Base-by-base conservation (phyloP, 495 filamentous ascomycete species). In the Talaromyces proteolyticus region DNA sequence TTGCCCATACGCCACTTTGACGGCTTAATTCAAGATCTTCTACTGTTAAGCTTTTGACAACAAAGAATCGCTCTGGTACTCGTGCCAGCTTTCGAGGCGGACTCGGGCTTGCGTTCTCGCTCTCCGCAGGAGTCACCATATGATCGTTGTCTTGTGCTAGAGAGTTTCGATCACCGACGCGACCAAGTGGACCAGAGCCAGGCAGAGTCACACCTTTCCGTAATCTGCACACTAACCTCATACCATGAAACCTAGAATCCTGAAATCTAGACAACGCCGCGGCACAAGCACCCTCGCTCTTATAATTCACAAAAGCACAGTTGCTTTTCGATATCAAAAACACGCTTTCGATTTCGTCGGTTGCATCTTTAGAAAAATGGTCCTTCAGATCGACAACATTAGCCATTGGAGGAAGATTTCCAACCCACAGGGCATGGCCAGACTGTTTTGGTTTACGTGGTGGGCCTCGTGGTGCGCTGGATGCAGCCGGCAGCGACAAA, bases 291-390 rank as follows among this genome's bases (percentile, higher is more conserved):
- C 67, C 70, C 53, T 95, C 93, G 39, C 87, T 88, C 53, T 83
- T 85, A 60, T 95, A 98, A 60, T 98, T 98, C 59, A 95, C 88
- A 73, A 98, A 98, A 0, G 91, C 93, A 60, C 93, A 98, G 58
- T 96, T 96, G 65, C 90, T 96, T 63, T 95, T 97, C 3, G 93
- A 93, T 22, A 98, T 98, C 20, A 96, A 72, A 55, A 96, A 96
- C 19, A 97, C 77, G 37, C 90, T 95, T 64, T 95, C 88, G 29
- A 98, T 80, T 18, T 91, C 87, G 41, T 74, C 66, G 0, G 77
- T 83, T 0, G 88, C 84, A 50, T 91, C 90, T 51, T 77, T 82
- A 21, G 89, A 95, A 48, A 96, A 95, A 61, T 96, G 86, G 53
- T 95, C 85, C 51, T 96, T 95, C 16, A 98, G 72, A 51, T 82